A percentile compares a stretch with the other conserved stretches of the same genome.
phyloP scores from a whole-genome alignment of 371 early-diverging fungal genomes.

The Nematocida minor region DNA sequence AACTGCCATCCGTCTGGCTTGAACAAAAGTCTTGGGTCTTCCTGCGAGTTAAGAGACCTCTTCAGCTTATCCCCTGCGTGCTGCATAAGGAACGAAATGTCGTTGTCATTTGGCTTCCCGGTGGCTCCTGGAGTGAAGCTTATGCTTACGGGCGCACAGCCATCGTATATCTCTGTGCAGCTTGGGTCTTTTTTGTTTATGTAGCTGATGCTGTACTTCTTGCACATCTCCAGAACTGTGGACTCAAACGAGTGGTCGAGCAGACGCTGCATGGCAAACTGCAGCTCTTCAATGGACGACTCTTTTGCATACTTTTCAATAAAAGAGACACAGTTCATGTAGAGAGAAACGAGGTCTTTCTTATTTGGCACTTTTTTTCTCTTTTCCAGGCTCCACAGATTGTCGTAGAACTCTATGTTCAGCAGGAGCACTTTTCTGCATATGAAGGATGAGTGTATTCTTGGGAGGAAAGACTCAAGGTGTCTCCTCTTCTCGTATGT shows the following conservation, averaged over 20 bases:
- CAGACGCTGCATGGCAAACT: conserved; percentile 60
- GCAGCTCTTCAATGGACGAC: conserved; percentile 32
- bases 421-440: conserved; percentile 57
- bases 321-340: conserved; percentile 58
- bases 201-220: conserved; percentile 51
- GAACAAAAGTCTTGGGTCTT: conserved; percentile 66
- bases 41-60: conserved; percentile 59
- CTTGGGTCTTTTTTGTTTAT: conserved; percentile 15
- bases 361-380: conserved; percentile 57
- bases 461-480: conserved; percentile 55
- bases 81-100: conserved; percentile 65
- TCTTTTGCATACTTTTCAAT: conserved; percentile 48
- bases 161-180: conserved; percentile 22
- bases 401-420: conserved; percentile 63
- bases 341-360: conserved; percentile 59
- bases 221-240: conserved; percentile 58
- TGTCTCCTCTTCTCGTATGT: conserved; percentile 51
- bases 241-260: conserved; percentile 62
- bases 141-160: conserved; percentile 16
- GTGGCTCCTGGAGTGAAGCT: conserved; percentile 20
- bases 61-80: conserved; percentile 64
- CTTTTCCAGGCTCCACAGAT: conserved; percentile 63
- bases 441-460: conserved; percentile 48
- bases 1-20: conserved; percentile 68
- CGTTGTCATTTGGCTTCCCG: conserved; percentile 60